Conservation (phyloP, 352 stramenopile genomes). For the Phytophthora brassicae region DNA sequence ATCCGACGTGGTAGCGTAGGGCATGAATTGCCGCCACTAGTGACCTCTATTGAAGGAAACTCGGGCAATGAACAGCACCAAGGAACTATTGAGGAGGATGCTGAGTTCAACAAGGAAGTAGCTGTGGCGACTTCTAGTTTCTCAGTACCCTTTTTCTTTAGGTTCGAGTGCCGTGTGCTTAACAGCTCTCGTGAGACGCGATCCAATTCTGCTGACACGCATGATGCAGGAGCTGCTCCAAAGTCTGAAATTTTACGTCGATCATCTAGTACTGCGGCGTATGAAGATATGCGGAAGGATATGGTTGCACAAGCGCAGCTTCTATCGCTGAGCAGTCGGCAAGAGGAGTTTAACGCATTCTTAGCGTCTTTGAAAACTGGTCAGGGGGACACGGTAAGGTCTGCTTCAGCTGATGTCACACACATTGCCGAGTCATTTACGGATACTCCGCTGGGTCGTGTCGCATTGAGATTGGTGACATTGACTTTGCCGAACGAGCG, state of each 20-base stretch:
- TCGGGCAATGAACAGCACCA: constrained; percentile 37
- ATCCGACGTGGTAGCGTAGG: constrained; percentile 25
- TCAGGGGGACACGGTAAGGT: constrained; percentile 7
- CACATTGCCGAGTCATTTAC: constrained; percentile 62
- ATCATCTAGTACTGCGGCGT: constrained; percentile 57
- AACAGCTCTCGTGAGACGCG: constrained; percentile 31
- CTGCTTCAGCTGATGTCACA: constrained; percentile 32
- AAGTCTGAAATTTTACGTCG: constrained; percentile 31
- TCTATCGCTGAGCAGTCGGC: constrained; percentile 24
- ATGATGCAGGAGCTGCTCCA: constrained; percentile 4
- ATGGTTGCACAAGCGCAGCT: constrained; percentile 26
- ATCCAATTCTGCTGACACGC: constrained; percentile 22
- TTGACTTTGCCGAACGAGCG: constrained; percentile 79
- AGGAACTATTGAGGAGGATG: constrained; percentile 62
- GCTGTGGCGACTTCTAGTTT: constrained; percentile 81
- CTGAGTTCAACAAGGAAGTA: constrained; percentile 84
- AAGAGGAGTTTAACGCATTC: constrained; percentile 41
- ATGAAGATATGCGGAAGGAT: constrained; percentile 42
- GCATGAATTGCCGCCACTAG: constrained; percentile 28
- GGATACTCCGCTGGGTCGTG: constrained; percentile 37
- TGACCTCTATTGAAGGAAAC: constrained; percentile 28
- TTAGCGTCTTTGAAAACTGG: constrained; percentile 41
- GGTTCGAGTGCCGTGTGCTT: constrained; percentile 76
- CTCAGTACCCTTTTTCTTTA: constrained; percentile 85
- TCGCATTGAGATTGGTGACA: constrained; percentile 76